Conservation (phyloP, 352 stramenopile species). For the Blastocystis sp. region DNA sequence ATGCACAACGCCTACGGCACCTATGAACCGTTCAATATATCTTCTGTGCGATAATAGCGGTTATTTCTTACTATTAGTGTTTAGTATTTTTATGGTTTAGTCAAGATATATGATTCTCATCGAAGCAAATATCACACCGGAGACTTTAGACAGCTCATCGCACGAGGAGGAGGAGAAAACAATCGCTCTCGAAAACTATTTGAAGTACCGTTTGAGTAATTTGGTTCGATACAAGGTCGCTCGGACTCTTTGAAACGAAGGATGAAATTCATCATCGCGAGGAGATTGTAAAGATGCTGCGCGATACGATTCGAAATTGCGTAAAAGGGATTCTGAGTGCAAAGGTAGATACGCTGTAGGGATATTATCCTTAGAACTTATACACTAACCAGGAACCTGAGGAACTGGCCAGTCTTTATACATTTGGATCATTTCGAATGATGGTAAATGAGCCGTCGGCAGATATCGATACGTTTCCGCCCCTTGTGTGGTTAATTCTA, state of each 20-base stretch:
- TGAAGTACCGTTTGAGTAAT: neutral
- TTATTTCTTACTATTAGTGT: neutral
- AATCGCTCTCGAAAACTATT: conserved; percentile 4
- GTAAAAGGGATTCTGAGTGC: conserved; percentile 67
- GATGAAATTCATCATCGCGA: conserved; percentile 72
- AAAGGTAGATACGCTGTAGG: conserved; percentile 67
- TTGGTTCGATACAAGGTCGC: neutral
- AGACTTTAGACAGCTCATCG: neutral
- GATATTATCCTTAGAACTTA: conserved; percentile 65
- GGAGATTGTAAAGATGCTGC: conserved; percentile 71
- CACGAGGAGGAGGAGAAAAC: conserved; percentile 15
- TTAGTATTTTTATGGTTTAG: neutral
- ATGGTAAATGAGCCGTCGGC: conserved; percentile 74
- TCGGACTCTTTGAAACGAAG: conserved; percentile 73
- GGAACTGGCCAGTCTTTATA: conserved; percentile 71
- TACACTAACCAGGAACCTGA: conserved; percentile 67
- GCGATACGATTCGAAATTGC: conserved; percentile 73
- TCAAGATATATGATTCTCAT: neutral
- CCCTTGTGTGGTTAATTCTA: conserved; percentile 72
- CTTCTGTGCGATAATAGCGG: neutral
- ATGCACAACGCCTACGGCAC: neutral
- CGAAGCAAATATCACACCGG: neutral
- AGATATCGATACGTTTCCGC: conserved; percentile 38
- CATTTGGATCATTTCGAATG: conserved; percentile 83
- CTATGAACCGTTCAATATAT: neutral